phyloP scores from a whole-genome alignment of 345 rosid genomes.

The Bruguiera gymnorhiza region DNA sequence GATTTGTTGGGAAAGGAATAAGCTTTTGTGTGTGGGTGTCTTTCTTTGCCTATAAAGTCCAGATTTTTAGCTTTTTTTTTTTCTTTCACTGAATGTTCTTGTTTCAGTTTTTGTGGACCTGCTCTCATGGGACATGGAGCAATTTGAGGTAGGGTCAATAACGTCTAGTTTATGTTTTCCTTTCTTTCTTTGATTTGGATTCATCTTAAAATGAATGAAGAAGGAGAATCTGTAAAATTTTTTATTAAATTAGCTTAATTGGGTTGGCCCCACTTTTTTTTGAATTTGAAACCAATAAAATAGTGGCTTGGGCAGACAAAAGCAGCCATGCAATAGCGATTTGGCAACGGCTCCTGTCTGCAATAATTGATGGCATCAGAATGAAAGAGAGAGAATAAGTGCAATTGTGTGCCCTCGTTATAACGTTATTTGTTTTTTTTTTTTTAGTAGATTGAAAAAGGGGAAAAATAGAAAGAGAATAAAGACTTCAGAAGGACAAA shows the following conservation, averaged over 20 bases:
- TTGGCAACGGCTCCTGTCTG: conserved; percentile 29
- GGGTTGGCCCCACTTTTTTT: conserved; percentile 9
- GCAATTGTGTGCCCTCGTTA: too few species aligned
- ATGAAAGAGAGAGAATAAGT: too few species aligned
- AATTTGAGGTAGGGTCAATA: conserved; percentile 21
- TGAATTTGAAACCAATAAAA: conserved; percentile 11
- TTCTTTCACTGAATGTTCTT: not conserved
- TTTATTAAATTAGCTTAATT: not conserved
- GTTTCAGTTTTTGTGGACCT: not conserved
- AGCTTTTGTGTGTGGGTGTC: not conserved
- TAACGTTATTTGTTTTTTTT: too few species aligned
- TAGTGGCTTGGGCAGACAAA: not conserved
- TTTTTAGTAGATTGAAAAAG: too few species aligned
- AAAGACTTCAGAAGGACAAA: too few species aligned
- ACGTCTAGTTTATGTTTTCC: conserved; percentile 36
- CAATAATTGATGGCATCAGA: conserved; percentile 7
- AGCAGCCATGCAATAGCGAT: conserved; percentile 2
- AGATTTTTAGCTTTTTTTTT: not conserved
- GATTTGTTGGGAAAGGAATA: conserved; percentile 3
- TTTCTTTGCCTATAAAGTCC: conserved; percentile 1
- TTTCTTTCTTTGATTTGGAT: not conserved
- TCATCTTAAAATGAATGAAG: not conserved
- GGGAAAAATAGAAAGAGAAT: too few species aligned
- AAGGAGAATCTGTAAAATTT: not conserved
- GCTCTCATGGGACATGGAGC: not conserved